A percentile compares a stretch with the other conserved stretches of the same genome.
These are phyloP conservation scores for Acarospora socialis DNA, from an alignment of 2,329 filamentous ascomycete species.

Conservation along the genomic window DNA sequence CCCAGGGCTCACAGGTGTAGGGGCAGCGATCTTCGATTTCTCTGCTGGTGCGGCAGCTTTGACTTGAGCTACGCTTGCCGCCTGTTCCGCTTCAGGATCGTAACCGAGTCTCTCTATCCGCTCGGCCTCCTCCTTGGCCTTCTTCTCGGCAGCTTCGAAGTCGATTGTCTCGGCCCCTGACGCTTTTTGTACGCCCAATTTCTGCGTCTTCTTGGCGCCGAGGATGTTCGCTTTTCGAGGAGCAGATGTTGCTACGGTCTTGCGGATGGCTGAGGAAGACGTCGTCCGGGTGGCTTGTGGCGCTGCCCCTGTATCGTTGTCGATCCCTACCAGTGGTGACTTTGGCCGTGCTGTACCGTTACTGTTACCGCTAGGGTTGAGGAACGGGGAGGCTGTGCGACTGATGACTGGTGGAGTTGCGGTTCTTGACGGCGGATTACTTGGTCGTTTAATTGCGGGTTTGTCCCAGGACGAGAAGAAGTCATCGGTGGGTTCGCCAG, in stretches of 20 bases:
- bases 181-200: slow-evolving; percentile 89
- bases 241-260: slow-evolving; percentile 47
- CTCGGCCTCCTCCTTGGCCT: slow-evolving; percentile 93
- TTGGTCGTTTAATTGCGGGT: slow-evolving; percentile 89
- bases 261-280: slow-evolving; percentile 69
- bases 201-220: slow-evolving; percentile 65
- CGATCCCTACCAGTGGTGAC: slow-evolving; percentile 59
- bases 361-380: slow-evolving; percentile 53
- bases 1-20: slow-evolving; percentile 59
- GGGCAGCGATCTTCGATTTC: slow-evolving; percentile 52
- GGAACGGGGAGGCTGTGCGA: slow-evolving; percentile 78
- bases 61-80: slow-evolving; percentile 25
- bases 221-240: slow-evolving; percentile 76
- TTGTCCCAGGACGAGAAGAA: slow-evolving; percentile 99
- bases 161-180: slow-evolving; percentile 62
- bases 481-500: slow-evolving; percentile 71
- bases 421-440: slow-evolving; percentile 80
- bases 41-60: too few relatives aligned
- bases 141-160: slow-evolving; percentile 94
- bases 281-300: slow-evolving; percentile 58
- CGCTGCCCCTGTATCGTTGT: slow-evolving; percentile 35
- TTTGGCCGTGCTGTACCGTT: slow-evolving; percentile 62
- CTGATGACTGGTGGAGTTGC: slow-evolving; percentile 69
- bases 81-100: slow-evolving; percentile 72
- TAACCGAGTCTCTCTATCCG: slow-evolving; percentile 92